A percentile compares a stretch with the other conserved stretches of the same genome.
Evolutionary conservation across 2,329 filamentous ascomycete species (phyloP).

Genomic region (Fusarium goolgardi): DNA sequence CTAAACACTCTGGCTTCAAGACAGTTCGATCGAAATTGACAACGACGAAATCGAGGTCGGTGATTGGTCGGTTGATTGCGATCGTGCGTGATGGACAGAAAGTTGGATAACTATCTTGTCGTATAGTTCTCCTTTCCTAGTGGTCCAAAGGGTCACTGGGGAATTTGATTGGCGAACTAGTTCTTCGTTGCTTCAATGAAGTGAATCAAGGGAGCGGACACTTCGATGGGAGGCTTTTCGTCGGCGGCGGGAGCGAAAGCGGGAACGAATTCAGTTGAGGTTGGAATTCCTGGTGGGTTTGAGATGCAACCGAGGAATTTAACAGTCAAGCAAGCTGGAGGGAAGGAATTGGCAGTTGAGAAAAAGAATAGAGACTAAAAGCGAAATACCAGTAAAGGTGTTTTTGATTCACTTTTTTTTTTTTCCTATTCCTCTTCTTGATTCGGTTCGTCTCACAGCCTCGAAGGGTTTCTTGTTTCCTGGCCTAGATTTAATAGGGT

Average conservation of each 20-base stretch:
- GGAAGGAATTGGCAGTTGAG: slow-evolving; percentile 32
- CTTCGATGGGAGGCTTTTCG: slow-evolving; percentile 42
- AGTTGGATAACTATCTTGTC: slow-evolving; percentile 29
- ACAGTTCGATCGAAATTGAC: slow-evolving; percentile 21
- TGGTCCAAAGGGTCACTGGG: slow-evolving; percentile 48
- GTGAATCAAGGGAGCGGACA: slow-evolving; percentile 48
- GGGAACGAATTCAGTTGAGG: slow-evolving; percentile 33
- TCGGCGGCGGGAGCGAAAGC: slow-evolving; percentile 33
- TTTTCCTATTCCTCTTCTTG: slow-evolving; percentile 41
- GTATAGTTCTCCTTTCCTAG: slow-evolving; percentile 20
- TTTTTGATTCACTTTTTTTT: slow-evolving; percentile 51
- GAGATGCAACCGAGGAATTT: slow-evolving; percentile 56
- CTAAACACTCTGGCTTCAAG: slow-evolving; percentile 26
- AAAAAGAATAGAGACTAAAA: slow-evolving; percentile 41
- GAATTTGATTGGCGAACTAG: slow-evolving; percentile 40
- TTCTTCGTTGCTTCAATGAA: slow-evolving; percentile 42
- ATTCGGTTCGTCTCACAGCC: slow-evolving; percentile 44
- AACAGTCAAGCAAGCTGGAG: slow-evolving; percentile 38
- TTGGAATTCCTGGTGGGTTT: slow-evolving; percentile 56
- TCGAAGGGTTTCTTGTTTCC: slow-evolving; percentile 36
- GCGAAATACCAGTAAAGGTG: slow-evolving; percentile 57
- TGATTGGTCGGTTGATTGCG: slow-evolving; percentile 17
- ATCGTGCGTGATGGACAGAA: slow-evolving; percentile 16
- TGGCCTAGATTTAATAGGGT: slow-evolving; percentile 47
- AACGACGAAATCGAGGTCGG: slow-evolving; percentile 14